These are phyloP conservation scores for Dillenia turbinata DNA, from an alignment of 164 flowering plant genomes.

Conservation along the genomic window DNA sequence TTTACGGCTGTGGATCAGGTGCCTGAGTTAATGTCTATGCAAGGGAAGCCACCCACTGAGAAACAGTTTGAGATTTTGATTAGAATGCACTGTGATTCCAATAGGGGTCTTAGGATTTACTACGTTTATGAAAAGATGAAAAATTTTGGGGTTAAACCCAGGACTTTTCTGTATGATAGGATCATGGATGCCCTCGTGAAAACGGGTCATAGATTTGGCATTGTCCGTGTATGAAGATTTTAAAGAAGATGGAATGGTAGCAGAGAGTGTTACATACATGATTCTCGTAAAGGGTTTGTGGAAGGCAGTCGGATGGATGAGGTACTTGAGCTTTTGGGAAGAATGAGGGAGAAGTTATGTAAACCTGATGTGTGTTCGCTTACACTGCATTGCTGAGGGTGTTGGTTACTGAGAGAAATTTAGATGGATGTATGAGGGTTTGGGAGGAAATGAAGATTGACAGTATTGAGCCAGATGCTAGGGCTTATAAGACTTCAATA, in stretches of 20 bases:
- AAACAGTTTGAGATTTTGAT: constrained; percentile 92
- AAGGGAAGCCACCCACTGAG: constrained; percentile 80
- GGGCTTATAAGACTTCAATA: constrained; percentile 74
- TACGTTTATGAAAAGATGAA: constrained; percentile 86
- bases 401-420: constrained; percentile 52
- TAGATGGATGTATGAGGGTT: constrained; percentile 72
- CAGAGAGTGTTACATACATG: constrained; percentile 86
- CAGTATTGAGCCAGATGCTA: constrained; percentile 70
- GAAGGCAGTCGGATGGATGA: constrained; percentile 56
- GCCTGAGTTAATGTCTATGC: constrained; percentile 83
- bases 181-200: constrained; percentile 78
- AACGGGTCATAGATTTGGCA: constrained; percentile 71
- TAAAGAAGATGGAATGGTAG: constrained; percentile 59
- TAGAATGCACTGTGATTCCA: constrained; percentile 80
- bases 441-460: constrained; percentile 90
- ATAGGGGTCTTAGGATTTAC: constrained; percentile 77
- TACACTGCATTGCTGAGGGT: constrained; percentile 83
- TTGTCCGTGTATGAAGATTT: constrained; percentile 81
- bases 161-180: constrained; percentile 77
- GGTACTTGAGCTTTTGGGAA: constrained; percentile 48
- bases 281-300: constrained; percentile 80
- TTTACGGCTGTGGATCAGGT: constrained; percentile 86
- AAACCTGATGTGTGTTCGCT: constrained; percentile 94
- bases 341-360: constrained; percentile 68
- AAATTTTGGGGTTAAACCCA: constrained; percentile 68